phyloP scores from a whole-genome alignment of 176 grass and related monocot species.

The Aegilops tauschii region DNA sequence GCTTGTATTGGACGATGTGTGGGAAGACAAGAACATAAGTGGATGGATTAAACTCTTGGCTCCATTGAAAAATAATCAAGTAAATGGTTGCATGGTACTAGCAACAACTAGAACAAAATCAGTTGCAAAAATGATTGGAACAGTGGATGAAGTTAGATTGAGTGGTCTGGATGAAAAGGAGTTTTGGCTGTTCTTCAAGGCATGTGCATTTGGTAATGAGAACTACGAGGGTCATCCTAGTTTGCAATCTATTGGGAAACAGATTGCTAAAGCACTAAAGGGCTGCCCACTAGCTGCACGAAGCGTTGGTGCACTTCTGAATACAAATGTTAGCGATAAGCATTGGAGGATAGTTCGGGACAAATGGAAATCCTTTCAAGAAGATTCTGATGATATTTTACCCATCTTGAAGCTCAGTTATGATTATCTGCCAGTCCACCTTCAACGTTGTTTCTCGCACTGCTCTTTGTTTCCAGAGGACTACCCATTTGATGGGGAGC shows the following conservation, averaged over 20 bases:
- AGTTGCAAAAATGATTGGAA: conserved; percentile 33
- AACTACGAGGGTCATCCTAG: not conserved
- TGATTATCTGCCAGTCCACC: no score
- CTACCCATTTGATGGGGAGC: fast-evolving
- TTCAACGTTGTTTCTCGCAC: no score
- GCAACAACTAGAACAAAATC: conserved; percentile 29
- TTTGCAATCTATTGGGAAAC: conserved; percentile 9
- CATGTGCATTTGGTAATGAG: not conserved
- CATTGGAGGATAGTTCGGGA: no score
- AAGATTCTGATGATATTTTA: no score
- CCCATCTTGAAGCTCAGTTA: no score
- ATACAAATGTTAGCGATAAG: no score
- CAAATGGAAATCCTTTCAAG: no score
- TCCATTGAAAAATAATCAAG: no score
- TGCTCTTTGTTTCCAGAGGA: no score
- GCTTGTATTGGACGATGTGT: no score
- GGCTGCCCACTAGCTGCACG: conserved; percentile 26
- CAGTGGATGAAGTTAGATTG: not conserved
- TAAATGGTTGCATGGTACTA: not conserved
- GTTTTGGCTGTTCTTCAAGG: conserved; percentile 48
- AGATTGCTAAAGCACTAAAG: conserved; percentile 13
- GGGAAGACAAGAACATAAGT: no score
- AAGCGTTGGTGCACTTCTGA: conserved; percentile 1
- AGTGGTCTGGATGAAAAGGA: conserved; percentile 16
- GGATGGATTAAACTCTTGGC: no score